phyloP scores from a whole-genome alignment of 1,284 basidiomycete genomes.

The Gomphus bonarii region DNA sequence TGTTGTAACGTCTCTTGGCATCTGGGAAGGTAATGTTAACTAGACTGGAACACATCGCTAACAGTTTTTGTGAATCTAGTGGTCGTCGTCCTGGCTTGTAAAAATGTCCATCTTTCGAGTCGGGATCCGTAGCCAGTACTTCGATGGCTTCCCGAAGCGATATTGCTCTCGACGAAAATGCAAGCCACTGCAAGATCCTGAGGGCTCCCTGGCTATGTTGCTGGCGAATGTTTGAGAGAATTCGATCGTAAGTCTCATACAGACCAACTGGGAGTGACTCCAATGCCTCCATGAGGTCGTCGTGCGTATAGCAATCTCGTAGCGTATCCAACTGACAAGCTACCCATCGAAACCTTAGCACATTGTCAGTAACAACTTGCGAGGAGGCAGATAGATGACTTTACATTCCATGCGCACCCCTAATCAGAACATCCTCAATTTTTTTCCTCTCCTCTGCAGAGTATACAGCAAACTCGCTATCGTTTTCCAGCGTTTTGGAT shows the following conservation, averaged over 20 bases:
- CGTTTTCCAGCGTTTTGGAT: neutral
- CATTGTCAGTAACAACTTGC: neutral
- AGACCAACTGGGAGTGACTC: neutral
- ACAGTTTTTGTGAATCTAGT: neutral
- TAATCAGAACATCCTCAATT: neutral
- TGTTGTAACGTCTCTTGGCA: neutral
- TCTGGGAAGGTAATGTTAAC: neutral
- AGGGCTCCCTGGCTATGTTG: neutral
- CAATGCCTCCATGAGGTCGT: neutral
- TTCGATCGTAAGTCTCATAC: neutral
- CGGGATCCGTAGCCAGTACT: neutral
- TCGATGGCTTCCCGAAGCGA: neutral
- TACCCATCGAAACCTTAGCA: neutral
- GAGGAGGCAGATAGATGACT: too few relatives aligned
- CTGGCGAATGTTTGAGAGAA: neutral
- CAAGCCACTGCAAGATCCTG: neutral
- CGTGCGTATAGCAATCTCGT: neutral
- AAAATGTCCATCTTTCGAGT: neutral
- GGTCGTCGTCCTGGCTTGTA: neutral
- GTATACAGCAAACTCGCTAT: neutral
- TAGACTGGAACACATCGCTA: neutral
- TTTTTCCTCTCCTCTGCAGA: neutral
- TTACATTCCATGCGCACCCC: slow-evolving; percentile 1
- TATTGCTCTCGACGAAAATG: neutral
- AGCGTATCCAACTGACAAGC: neutral